Conservation (phyloP, 1,284 basidiomycete species). For the Neotropicomus parvogracilis region DNA sequence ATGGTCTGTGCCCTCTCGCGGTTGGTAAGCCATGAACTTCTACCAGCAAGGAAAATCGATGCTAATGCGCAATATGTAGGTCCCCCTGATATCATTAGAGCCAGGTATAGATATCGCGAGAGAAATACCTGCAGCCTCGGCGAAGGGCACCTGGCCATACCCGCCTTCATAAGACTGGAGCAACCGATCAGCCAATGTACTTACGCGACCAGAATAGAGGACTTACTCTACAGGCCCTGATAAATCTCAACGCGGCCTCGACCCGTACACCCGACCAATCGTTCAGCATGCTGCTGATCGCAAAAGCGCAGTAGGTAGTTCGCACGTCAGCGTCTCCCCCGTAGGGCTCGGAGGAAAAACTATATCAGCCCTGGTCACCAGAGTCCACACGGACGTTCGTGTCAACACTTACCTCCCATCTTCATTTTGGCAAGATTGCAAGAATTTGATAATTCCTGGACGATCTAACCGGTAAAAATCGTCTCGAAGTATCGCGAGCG, state of each 20-base stretch:
- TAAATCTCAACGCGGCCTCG: conserved; percentile 55
- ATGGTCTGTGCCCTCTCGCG: conserved; percentile 52
- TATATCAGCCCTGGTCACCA: conserved; percentile 30
- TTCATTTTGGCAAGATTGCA: conserved; percentile 66
- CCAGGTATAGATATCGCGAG: background rate
- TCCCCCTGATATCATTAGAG: conserved; percentile 57
- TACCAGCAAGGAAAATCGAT: conserved; percentile 57
- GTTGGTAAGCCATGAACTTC: conserved; percentile 36
- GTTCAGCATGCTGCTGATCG: conserved; percentile 71
- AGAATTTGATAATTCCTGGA: conserved; percentile 56
- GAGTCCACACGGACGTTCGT: background rate
- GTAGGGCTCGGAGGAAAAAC: conserved; percentile 73
- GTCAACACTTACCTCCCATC: conserved; percentile 70
- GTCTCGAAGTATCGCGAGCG: conserved; percentile 80
- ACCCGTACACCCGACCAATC: conserved; percentile 77
- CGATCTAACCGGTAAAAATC: conserved; percentile 69
- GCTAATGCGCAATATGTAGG: conserved; percentile 92
- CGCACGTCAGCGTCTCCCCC: conserved; percentile 72
- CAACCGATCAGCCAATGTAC: conserved; percentile 2
- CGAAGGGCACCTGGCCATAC: conserved; percentile 76
- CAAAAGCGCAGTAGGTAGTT: conserved; percentile 87
- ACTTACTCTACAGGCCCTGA: conserved; percentile 65
- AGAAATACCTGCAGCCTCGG: conserved; percentile 77
- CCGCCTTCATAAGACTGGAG: conserved; percentile 88
- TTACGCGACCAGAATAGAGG: background rate